Base-by-base conservation (phyloP, 306 rosid species). In the Neltuma alba region DNA sequence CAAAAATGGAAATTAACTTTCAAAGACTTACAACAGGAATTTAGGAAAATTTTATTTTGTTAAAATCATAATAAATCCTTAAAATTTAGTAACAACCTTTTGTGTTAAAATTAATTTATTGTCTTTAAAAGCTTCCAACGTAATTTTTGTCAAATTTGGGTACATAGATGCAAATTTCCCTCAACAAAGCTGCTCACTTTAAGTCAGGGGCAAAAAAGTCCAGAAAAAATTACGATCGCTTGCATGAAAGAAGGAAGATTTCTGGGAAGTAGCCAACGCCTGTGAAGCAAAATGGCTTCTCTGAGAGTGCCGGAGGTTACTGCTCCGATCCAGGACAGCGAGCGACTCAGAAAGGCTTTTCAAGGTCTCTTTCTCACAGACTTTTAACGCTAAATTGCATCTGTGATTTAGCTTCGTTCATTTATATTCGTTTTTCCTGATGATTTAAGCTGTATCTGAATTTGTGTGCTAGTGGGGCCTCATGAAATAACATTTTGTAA, bases 281-380 rank as follows among this genome's bases (percentile, higher is more conserved):
- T 30, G 11, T 7, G 34, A 0, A 45, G 72, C 54, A 81, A 21
- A 54, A 89, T 90, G 99, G 94, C 86, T 40, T 84, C 90, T 12
- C 71, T 95, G 81, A 93, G 81, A 82, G 84, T 93, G 18, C 98
- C 99, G 8, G 88, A 85, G 72, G 11, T 70, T 83, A 86, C 94
- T 83, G 82, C 99, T 83, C 90, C 99, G 0, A 84, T 79, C 37
- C 76, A 89, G 6, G 99, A 95, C 77, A 76, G 88, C 73, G 88
- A 88, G 74, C 79, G 86, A 28, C 97, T 95, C 71, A 82, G 90
- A 74, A 88, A 89, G 20, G 89, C 99, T 65, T 84, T 91, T 61
- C 84, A 93, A 76, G 99, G 99, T 95, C 30, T 62, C 58, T 87
- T 40, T 68, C 28, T 60, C 20, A 80, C 31, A 47, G 3, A 23